Conservation (phyloP, 345 rosid species). For the Odontarrhena argentea region DNA sequence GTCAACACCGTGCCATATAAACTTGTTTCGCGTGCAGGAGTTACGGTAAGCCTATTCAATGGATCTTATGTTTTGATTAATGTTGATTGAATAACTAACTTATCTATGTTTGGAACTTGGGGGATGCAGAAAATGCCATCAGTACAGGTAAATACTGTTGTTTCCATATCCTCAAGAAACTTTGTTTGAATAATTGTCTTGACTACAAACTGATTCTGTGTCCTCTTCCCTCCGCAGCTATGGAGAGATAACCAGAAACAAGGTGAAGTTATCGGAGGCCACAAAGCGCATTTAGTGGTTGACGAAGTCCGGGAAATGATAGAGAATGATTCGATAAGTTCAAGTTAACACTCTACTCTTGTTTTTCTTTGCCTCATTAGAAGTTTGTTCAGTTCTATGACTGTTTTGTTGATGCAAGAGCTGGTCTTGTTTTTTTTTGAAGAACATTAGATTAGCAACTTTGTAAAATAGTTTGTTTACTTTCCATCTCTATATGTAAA, state of each 20-base stretch:
- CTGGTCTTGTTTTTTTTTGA: constrained; percentile 5
- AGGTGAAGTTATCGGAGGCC: constrained; percentile 82
- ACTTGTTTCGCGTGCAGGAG: constrained; percentile 79
- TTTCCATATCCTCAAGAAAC: constrained; percentile 1
- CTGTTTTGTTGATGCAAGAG: constrained; percentile 4
- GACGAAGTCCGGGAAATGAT: constrained; percentile 78
- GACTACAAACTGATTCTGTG: not conserved
- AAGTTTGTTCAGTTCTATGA: not conserved
- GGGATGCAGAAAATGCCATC: constrained; percentile 87
- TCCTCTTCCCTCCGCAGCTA: constrained; percentile 46
- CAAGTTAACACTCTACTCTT: not conserved
- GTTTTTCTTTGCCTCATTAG: not conserved
- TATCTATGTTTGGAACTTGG: constrained; percentile 2
- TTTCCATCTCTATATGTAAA: not conserved
- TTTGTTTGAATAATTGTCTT: not conserved
- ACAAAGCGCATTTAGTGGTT: constrained; percentile 73
- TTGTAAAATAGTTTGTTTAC: not conserved
- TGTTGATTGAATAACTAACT: constrained; percentile 15
- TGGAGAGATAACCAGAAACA: constrained; percentile 85
- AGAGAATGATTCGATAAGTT: constrained; percentile 47
- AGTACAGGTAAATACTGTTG: constrained; percentile 57
- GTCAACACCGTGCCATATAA: constrained; percentile 81
- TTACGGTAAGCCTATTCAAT: constrained; percentile 62
- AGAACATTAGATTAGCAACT: not conserved
- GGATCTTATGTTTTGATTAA: not conserved